Conservation (phyloP, 2,329 filamentous ascomycete species). For the Grosmannia penicillata region DNA sequence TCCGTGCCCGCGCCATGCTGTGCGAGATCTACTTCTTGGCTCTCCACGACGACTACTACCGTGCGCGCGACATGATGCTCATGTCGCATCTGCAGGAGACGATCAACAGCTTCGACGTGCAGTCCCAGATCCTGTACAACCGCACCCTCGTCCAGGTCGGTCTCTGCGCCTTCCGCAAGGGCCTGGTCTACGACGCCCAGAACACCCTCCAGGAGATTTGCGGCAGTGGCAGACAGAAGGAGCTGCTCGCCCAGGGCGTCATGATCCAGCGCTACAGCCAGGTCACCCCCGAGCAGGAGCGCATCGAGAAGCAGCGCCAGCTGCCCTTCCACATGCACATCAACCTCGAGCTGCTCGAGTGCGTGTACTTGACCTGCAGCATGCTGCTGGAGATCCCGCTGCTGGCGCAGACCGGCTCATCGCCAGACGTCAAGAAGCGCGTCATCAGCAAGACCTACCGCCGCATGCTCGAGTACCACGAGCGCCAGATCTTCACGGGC, state of each 20-base stretch:
- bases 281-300: conserved; percentile 94
- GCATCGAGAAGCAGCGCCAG: conserved; percentile 91
- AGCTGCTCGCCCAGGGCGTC: conserved; percentile 91
- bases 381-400: conserved; percentile 98
- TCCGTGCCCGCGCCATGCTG: conserved; percentile 90
- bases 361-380: conserved; percentile 95
- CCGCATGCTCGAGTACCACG: conserved; percentile 97
- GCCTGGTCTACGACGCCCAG: conserved; percentile 92
- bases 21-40: conserved; percentile 98
- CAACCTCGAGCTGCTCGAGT: conserved; percentile 95
- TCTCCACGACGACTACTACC: conserved; percentile 95
- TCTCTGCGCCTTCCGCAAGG: conserved; percentile 93
- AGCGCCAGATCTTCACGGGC: conserved; percentile 97
- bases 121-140: conserved; percentile 97
- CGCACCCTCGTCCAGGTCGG: conserved; percentile 94
- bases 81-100: conserved; percentile 99
- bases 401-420: conserved; percentile 89
- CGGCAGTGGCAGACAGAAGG: conserved; percentile 93
- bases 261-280: conserved; percentile 96
- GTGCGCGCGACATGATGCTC: conserved; percentile 95
- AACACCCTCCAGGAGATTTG: conserved; percentile 97
- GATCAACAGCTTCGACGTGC: conserved; percentile 91
- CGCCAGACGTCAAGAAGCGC: conserved; percentile 91
- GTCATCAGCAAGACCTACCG: conserved; percentile 99
- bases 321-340: conserved; percentile 99